A percentile compares a stretch with the other conserved stretches of the same genome.
phyloP scores from a whole-genome alignment of 805 yeast species.

The Aciculoconidium aculeatum region DNA sequence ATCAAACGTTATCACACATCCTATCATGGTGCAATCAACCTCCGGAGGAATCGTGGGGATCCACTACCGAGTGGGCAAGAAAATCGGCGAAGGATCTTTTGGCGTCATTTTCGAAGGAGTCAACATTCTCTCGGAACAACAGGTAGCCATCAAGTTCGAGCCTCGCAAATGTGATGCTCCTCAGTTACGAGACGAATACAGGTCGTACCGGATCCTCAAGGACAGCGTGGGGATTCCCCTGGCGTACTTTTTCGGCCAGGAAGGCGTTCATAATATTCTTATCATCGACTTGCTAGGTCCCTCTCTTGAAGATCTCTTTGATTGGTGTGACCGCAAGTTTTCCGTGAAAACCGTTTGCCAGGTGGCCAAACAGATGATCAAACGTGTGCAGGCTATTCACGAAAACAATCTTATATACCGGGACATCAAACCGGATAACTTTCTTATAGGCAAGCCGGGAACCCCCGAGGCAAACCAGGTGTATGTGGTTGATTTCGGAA shows the following conservation, averaged over 20 bases:
- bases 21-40: conserved; percentile 32
- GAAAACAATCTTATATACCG: conserved; percentile 87
- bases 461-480: conserved; percentile 79
- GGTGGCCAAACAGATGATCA: conserved; percentile 92
- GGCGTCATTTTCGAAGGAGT: conserved; percentile 97
- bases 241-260: conserved; percentile 98
- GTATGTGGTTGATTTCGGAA: conserved; percentile 93
- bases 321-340: conserved; percentile 95
- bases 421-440: conserved; percentile 97
- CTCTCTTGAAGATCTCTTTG: conserved; percentile 90
- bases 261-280: conserved; percentile 90
- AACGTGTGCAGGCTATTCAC: conserved; percentile 80
- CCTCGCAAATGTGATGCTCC: conserved; percentile 98
- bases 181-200: conserved; percentile 91
- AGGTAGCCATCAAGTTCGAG: conserved; percentile 95
- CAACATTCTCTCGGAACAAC: conserved; percentile 83
- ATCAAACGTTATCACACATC: no score
- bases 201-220: conserved; percentile 84
- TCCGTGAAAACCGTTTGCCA: conserved; percentile 84
- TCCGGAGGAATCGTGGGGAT: conserved; percentile 76
- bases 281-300: conserved; percentile 96
- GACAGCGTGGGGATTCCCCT: conserved; percentile 86
- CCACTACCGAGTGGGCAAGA: conserved; percentile 94
- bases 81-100: conserved; percentile 97
- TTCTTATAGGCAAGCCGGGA: conserved; percentile 85